Percentiles rank a stretch among this genome's conserved stretches.
Evolutionary conservation across 805 yeast species (phyloP).

Genomic region (Priceomyces melissophilus): DNA sequence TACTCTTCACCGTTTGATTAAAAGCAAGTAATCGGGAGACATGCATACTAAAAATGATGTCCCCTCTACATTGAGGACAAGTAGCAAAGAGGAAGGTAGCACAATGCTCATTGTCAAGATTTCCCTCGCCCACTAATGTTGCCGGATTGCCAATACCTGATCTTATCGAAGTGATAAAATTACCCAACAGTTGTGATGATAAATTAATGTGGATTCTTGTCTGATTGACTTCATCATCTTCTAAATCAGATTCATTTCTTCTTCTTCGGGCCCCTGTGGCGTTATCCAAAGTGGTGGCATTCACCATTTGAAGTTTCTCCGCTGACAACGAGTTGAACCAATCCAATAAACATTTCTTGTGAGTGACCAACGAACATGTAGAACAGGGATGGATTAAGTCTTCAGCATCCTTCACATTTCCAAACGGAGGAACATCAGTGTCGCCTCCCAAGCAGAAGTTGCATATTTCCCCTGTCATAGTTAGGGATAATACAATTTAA

Average conservation of each 20-base stretch:
- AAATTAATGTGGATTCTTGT: slow-evolving; percentile 10
- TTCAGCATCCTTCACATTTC: slow-evolving; percentile 29
- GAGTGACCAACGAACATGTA: slow-evolving; percentile 35
- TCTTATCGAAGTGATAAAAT: slow-evolving; percentile 13
- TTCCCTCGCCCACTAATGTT: background rate
- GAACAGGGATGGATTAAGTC: slow-evolving; percentile 36
- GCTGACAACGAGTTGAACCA: slow-evolving; percentile 38
- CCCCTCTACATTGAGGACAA: slow-evolving; percentile 41
- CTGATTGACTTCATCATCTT: background rate
- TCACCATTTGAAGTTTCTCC: slow-evolving; percentile 20
- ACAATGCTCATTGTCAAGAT: slow-evolving; percentile 1
- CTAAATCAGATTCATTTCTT: background rate
- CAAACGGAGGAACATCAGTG: slow-evolving; percentile 39
- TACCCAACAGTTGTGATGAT: slow-evolving; percentile 12
- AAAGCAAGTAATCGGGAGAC: slow-evolving; percentile 23
- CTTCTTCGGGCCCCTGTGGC: slow-evolving; percentile 1
- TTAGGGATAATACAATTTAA: too few relatives aligned
- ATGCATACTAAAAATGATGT: slow-evolving; percentile 30
- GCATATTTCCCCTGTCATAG: slow-evolving; percentile 16
- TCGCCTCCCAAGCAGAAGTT: slow-evolving; percentile 40
- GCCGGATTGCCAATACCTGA: slow-evolving; percentile 2
- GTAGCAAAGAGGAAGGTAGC: slow-evolving; percentile 22
- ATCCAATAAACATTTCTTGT: slow-evolving; percentile 37
- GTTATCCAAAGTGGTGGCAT: slow-evolving; percentile 6
- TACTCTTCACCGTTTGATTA: slow-evolving; percentile 13